These are phyloP conservation scores for Magnolia sinica DNA, from an alignment of 164 flowering plant species.

Conservation along the genomic window DNA sequence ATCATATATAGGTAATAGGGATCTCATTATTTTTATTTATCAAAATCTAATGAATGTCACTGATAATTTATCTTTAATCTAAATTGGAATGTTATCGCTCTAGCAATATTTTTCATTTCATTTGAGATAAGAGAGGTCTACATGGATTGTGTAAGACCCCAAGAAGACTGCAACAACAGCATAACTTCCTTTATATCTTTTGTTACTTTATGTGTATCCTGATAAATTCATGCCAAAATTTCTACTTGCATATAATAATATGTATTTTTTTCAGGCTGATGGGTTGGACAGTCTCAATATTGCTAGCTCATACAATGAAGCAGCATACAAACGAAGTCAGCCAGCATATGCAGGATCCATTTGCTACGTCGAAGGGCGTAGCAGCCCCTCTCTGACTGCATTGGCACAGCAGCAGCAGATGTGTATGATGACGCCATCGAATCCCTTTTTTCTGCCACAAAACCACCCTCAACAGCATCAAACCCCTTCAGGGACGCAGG, in stretches of 20 bases:
- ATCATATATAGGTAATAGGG: too few relatives aligned
- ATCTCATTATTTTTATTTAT: too few relatives aligned
- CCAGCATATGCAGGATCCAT: constrained; percentile 84
- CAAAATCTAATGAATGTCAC: too few relatives aligned
- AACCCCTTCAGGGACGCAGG: constrained; percentile 85
- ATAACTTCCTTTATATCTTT: too few relatives aligned
- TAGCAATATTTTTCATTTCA: too few relatives aligned
- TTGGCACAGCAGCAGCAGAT: constrained; percentile 55
- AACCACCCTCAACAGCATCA: constrained; percentile 38
- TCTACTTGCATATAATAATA: background rate
- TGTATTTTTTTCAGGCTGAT: constrained; percentile 62
- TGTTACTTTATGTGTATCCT: background rate
- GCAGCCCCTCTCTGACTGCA: constrained; percentile 68
- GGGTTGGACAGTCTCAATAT: constrained; percentile 85
- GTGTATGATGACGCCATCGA: constrained; percentile 15
- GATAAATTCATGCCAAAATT: background rate
- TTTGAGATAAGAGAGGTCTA: too few relatives aligned
- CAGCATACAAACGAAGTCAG: constrained; percentile 73
- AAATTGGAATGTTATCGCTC: too few relatives aligned
- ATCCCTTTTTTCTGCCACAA: constrained; percentile 67
- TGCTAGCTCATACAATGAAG: constrained; percentile 83
- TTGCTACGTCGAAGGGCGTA: constrained; percentile 54
- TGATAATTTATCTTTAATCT: too few relatives aligned
- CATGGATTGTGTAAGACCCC: too few relatives aligned
- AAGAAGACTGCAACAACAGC: too few relatives aligned